Percentiles rank a stretch among this genome's conserved stretches.
phyloP scores from a whole-genome alignment of 2,329 filamentous ascomycete species.

The Colletotrichum musicola region DNA sequence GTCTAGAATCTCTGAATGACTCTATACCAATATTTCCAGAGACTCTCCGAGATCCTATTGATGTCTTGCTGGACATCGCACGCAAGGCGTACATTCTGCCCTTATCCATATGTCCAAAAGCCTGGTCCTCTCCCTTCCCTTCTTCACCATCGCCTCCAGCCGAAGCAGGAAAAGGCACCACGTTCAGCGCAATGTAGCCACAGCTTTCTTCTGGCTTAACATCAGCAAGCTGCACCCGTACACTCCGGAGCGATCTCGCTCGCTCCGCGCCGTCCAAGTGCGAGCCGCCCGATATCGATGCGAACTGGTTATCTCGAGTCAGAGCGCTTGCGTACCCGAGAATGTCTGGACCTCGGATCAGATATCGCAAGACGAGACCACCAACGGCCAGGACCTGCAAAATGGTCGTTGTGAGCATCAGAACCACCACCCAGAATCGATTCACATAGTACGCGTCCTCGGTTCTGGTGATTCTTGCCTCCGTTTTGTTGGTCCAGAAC shows the following conservation, averaged over 20 bases:
- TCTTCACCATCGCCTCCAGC: no score
- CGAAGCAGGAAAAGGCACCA: not conserved
- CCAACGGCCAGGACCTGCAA: not conserved
- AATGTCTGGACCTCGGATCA: constrained; percentile 17
- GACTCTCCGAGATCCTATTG: no score
- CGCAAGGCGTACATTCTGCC: no score
- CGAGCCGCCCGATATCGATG: not conserved
- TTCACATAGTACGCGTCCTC: constrained; percentile 10
- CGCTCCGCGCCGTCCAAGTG: not conserved
- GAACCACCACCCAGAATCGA: not conserved
- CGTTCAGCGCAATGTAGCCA: not conserved
- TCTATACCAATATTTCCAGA: no score
- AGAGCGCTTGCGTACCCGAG: constrained; percentile 17
- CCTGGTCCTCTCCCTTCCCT: no score
- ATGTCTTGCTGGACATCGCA: no score
- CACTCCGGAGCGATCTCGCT: not conserved
- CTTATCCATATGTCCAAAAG: no score
- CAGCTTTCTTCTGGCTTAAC: rapidly evolving
- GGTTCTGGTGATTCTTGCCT: not conserved
- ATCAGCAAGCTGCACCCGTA: constrained; percentile 11
- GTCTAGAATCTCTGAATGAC: no score
- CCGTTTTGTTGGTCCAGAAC: no score
- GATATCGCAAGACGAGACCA: not conserved
- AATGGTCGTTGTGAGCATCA: not conserved
- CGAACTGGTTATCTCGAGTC: constrained; percentile 1